Base-by-base conservation (phyloP, 495 filamentous ascomycete genomes). In the Daldinia bambusicola region DNA sequence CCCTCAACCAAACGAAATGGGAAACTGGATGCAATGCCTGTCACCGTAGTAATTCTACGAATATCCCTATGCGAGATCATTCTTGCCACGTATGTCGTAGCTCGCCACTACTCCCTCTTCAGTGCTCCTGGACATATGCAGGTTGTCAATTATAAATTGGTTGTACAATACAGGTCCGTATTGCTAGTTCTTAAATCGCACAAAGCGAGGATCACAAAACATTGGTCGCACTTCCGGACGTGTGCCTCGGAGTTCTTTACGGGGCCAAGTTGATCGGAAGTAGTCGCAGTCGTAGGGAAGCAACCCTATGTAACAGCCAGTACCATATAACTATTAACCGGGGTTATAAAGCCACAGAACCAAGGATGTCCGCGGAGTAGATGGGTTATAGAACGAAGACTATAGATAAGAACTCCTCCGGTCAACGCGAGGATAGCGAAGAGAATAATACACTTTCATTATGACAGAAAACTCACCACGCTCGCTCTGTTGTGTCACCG, bases 31-130 rank as follows among this genome's bases (percentile, higher is more conserved):
- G 58, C 66, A 66, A 43, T 41, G 51, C 50, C 37, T 53, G 56
- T 56, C 61, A 63, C 30, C 4, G 38, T 53, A 59, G 61, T 58
- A 69, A 53, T 60, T 20, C 37, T 55, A 43, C 58, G 70, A 69
- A 69, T 66, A 73, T 73, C 70, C 53, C 53, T 53, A 73, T 69
- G 66, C 57, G 61, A 73, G 66, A 73, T 66, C 70, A 63, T 66
- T 45, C 61, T 73, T 62, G 56, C 70, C 70, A 73, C 70, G 66
- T 73, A 69, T 65, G 66, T 56, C 30, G 41, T 36, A 37, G 45
- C 51, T 68, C 43, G 55, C 59, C 52, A 56, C 63, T 45, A 53
- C 32, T 31, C 61, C 40, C 34, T 22, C 30, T 45, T 60, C 31
- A 22, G 43, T 48, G 34, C 59, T 36, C 12, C 36, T 63, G 32